Conservation (phyloP, 2,329 filamentous ascomycete species). For the Emmonsiellopsis sp. region DNA sequence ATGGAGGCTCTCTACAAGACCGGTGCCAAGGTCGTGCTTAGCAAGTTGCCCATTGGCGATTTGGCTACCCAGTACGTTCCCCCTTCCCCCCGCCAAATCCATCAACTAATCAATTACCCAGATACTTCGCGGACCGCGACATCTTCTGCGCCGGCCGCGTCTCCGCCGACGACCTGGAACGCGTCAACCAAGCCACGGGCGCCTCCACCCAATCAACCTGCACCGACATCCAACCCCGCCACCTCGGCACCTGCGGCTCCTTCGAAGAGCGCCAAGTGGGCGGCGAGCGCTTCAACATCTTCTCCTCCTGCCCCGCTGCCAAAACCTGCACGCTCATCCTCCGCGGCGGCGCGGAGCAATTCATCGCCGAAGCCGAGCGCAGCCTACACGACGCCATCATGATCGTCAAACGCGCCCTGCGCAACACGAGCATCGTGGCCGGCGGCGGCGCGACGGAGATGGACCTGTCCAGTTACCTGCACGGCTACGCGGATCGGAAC, state of each 20-base stretch:
- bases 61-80: conserved; percentile 72
- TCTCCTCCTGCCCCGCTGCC: conserved; percentile 87
- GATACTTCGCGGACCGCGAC: conserved; percentile 91
- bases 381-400: conserved; percentile 98
- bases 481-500: conserved; percentile 85
- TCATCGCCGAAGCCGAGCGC: conserved; percentile 96
- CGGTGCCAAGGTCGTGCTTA: conserved; percentile 93
- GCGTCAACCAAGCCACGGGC: conserved; percentile 88
- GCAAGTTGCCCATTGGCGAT: conserved; percentile 95
- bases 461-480: conserved; percentile 90
- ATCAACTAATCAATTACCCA: conserved; percentile 14
- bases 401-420: conserved; percentile 97
- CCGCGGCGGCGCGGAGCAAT: conserved; percentile 93
- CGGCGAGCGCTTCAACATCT: conserved; percentile 96
- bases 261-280: conserved; percentile 98
- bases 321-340: conserved; percentile 96
- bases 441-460: conserved; percentile 93
- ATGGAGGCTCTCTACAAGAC: conserved; percentile 90
- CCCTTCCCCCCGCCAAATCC: not conserved
- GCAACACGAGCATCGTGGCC: conserved; percentile 88
- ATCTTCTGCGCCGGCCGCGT: conserved; percentile 97
- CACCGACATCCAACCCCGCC: conserved; percentile 81
- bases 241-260: conserved; percentile 78
- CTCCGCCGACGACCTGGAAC: conserved; percentile 83
- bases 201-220: conserved; percentile 91